Evolutionary conservation across 2,329 filamentous ascomycete genomes (phyloP), one percentile per base, ranked within the genome.

Genomic region (Elsinoe necatrix): DNA sequence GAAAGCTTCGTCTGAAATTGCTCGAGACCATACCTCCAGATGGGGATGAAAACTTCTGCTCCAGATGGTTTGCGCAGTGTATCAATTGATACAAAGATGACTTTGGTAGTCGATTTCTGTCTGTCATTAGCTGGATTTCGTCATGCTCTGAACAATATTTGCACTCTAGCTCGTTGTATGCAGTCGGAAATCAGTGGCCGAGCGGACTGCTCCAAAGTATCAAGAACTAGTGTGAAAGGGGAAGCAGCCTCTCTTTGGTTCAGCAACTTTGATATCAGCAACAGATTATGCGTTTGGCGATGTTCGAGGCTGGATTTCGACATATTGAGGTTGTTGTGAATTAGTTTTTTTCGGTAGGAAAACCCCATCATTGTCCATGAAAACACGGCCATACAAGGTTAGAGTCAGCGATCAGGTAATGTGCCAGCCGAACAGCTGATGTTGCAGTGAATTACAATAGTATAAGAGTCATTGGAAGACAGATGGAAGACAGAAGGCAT

Each of bases 141-240:
- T 9, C 4, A 6, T 12, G 4, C 20, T 48, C 11, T 18, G 14
- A 43, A 63, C n/a, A 72, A 58, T 27, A 45, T 3, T 18, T 56
- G 37, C 63, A 87, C 88, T 75, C 85, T 87, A 56, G 87, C 89
- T 64, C 91, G 80, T 47, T 78, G 75, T 55, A 87, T 81, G 70
- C 92, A 88, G 70, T 95, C 90, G 16, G 75, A 73, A 1, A 92
- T 61, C 3, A 95, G 72, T 0, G 84, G 84, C 27, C 76, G 78
- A 5, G 84, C 87, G 23, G 84, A 83, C 72, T 95, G 90, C 72
- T 95, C 89, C 27, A 96, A 76, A 31, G 80, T 88, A 70, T 97
- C 92, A 57, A 95, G 77, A 2, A 96, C 72, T 23, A 97, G 75
- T 0, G 91, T 96, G 65, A 97, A 83, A 2, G 92, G 92, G 50